A percentile compares a stretch with the other conserved stretches of the same genome.
Conservation (phyloP, 345 rosid genomes). For the Brassica nigra region DNA sequence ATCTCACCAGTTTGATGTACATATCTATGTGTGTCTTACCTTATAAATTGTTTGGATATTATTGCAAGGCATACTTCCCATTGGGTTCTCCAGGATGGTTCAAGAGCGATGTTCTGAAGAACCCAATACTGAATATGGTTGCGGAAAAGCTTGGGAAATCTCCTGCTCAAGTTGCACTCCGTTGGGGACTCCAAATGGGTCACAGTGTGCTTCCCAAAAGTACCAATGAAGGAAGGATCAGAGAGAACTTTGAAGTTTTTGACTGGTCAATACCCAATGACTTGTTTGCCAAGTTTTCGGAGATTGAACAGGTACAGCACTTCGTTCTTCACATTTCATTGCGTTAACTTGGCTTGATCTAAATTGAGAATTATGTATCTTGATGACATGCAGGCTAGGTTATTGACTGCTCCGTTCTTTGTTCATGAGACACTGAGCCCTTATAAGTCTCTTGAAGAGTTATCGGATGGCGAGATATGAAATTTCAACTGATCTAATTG, state of each 20-base stretch:
- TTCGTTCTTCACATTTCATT: background rate
- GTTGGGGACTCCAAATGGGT: slow-evolving; percentile 91
- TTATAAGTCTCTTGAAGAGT: slow-evolving; percentile 63
- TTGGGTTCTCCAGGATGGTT: slow-evolving; percentile 83
- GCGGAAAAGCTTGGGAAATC: slow-evolving; percentile 70
- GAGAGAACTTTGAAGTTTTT: slow-evolving; percentile 67
- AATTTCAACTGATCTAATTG: background rate
- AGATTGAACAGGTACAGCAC: slow-evolving; percentile 56
- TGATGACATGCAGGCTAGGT: slow-evolving; percentile 53
- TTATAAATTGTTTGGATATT: background rate
- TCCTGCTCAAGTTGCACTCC: slow-evolving; percentile 77
- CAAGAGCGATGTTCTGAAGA: slow-evolving; percentile 65
- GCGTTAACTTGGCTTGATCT: background rate
- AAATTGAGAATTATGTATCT: background rate
- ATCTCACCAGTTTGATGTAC: background rate
- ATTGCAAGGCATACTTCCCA: slow-evolving; percentile 72
- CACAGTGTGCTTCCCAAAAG: slow-evolving; percentile 90
- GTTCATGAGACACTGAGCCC: slow-evolving; percentile 57
- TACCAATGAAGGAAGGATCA: slow-evolving; percentile 56
- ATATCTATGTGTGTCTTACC: background rate
- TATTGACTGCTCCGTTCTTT: slow-evolving; percentile 48
- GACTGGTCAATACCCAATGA: slow-evolving; percentile 80
- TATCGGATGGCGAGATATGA: slow-evolving; percentile 88
- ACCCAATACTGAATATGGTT: slow-evolving; percentile 47
- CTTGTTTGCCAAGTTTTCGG: slow-evolving; percentile 55